Percentiles rank a stretch among this genome's conserved stretches.
Evolutionary conservation across 2,329 filamentous ascomycete genomes (phyloP).

Genomic region (Ophiostoma quercus): DNA sequence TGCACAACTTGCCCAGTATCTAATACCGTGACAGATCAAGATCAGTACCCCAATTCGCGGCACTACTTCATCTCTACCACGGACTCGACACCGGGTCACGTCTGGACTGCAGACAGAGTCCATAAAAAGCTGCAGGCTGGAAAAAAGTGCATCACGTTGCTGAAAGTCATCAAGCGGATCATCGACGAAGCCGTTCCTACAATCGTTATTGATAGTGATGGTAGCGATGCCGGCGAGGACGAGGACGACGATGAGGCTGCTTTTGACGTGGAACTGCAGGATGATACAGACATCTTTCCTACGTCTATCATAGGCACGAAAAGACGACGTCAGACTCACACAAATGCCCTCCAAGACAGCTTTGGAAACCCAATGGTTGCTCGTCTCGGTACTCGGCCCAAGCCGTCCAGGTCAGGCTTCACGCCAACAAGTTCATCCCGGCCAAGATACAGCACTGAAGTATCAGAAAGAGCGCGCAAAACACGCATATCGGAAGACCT

Average conservation of each 20-base stretch:
- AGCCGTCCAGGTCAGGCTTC: not conserved
- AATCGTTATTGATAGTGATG: not conserved
- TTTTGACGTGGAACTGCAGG: not conserved
- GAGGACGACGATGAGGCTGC: slow-evolving; percentile 23
- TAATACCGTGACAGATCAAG: not conserved
- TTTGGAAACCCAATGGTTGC: not conserved
- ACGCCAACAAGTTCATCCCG: not conserved
- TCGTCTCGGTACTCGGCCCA: not conserved
- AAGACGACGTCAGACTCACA: not conserved
- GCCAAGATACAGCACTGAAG: not conserved
- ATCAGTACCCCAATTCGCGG: not conserved
- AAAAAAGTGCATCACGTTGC: not conserved
- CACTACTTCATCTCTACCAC: slow-evolving; percentile 1
- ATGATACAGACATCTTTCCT: not conserved
- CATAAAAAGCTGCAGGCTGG: not conserved
- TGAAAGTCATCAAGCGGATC: not conserved
- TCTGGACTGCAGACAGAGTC: not conserved
- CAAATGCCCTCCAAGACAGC: not conserved
- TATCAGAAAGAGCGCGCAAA: not conserved
- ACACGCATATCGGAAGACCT: slow-evolving; percentile 54
- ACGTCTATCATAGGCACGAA: not conserved
- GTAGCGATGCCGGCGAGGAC: slow-evolving; percentile 28
- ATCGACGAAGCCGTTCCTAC: not conserved
- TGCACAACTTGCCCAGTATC: not conserved
- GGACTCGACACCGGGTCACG: not conserved